phyloP scores from a whole-genome alignment of 169 alveolate species.

The Eimeria acervulina region DNA sequence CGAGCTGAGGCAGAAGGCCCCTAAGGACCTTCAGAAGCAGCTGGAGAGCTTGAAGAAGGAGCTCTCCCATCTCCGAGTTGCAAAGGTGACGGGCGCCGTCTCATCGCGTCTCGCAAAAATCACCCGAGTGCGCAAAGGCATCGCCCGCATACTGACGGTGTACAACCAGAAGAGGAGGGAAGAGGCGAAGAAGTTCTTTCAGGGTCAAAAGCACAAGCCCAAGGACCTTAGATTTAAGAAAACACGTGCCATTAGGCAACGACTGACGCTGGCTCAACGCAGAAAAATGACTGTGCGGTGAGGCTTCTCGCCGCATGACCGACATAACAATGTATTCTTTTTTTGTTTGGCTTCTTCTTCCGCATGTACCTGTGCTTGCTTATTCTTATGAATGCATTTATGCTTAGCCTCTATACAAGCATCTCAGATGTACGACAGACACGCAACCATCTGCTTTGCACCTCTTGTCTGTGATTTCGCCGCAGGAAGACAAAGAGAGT shows the following conservation, averaged over 20 bases:
- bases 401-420: background rate
- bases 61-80: slow-evolving; percentile 94
- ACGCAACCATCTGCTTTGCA: background rate
- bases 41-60: slow-evolving; percentile 95
- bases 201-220: slow-evolving; percentile 92
- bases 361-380: background rate
- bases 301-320: too few relatives aligned
- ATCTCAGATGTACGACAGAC: background rate
- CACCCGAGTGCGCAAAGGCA: slow-evolving; percentile 93
- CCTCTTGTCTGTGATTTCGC: background rate
- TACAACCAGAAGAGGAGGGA: slow-evolving; percentile 94
- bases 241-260: slow-evolving; percentile 95
- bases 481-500: slow-evolving; percentile 63
- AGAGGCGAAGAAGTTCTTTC: slow-evolving; percentile 90
- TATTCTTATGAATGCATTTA: background rate
- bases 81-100: slow-evolving; percentile 95
- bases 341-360: background rate
- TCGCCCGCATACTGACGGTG: slow-evolving; percentile 96
- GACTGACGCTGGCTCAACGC: slow-evolving; percentile 93
- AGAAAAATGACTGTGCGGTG: slow-evolving; percentile 92
- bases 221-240: slow-evolving; percentile 94
- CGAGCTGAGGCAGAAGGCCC: slow-evolving; percentile 94
- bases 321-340: too few relatives aligned
- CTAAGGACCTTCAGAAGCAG: slow-evolving; percentile 93
- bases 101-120: slow-evolving; percentile 95